These are phyloP conservation scores for Aspergillus thermomutatus DNA, from an alignment of 2,329 filamentous ascomycete genomes.

Conservation along the genomic window DNA sequence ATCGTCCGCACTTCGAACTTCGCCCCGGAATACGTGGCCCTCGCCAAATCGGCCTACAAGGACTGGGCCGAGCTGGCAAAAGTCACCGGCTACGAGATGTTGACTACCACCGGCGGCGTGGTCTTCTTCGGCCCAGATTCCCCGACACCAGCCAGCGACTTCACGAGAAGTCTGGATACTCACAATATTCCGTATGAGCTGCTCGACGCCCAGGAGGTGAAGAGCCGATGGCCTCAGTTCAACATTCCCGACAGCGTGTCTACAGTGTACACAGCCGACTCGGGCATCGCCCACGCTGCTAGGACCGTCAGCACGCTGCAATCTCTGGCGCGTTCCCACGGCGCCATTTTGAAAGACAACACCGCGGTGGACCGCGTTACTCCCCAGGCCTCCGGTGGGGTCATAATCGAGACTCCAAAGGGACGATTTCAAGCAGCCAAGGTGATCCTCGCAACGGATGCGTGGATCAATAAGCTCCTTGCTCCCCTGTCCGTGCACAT, in stretches of 20 bases:
- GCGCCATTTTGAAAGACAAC: constrained; percentile 22
- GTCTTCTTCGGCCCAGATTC: constrained; percentile 19
- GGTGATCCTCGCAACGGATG: constrained; percentile 23
- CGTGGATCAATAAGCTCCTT: constrained; percentile 26
- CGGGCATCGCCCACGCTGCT: constrained; percentile 24
- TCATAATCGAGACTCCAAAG: constrained; percentile 22
- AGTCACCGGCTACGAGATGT: constrained; percentile 15
- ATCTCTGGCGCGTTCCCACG: constrained; percentile 16
- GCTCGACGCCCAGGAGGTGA: constrained; percentile 19
- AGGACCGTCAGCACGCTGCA: constrained; percentile 23
- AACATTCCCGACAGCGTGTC: constrained; percentile 18
- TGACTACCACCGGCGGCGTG: constrained; percentile 25
- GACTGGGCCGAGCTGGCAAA: constrained; percentile 28
- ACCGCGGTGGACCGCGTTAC: constrained; percentile 18
- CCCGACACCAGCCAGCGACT: constrained; percentile 10
- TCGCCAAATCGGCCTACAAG: constrained; percentile 40
- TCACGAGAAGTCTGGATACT: constrained; percentile 15
- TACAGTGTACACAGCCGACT: constrained; percentile 24
- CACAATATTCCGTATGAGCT: constrained; percentile 22
- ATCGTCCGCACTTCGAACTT: constrained; percentile 27
- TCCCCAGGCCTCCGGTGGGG: constrained; percentile 9
- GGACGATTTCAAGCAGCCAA: constrained; percentile 18
- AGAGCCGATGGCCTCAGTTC: constrained; percentile 24
- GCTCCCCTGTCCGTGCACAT: constrained; percentile 19
- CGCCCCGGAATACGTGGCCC: constrained; percentile 32